phyloP scores from a whole-genome alignment of 2,329 filamentous ascomycete genomes.

The Ceratocystis destructans region DNA sequence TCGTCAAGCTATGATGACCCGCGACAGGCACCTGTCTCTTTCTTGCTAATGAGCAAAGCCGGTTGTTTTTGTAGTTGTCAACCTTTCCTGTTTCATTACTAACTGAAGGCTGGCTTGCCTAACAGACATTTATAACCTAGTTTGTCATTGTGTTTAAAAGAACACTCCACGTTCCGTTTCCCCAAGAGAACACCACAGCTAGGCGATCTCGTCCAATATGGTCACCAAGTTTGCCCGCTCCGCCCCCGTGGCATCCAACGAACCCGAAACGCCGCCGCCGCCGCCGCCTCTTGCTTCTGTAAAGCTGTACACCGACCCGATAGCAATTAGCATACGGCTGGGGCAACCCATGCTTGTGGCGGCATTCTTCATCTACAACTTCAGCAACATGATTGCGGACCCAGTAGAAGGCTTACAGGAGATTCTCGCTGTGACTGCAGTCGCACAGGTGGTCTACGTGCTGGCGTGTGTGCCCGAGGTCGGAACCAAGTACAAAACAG shows the following conservation, averaged over 20 bases:
- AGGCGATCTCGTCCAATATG: background rate
- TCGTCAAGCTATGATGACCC: background rate
- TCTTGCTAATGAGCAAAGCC: background rate
- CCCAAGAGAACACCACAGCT: background rate
- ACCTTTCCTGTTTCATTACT: background rate
- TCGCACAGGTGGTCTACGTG: constrained; percentile 51
- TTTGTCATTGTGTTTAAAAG: background rate
- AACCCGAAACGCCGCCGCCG: background rate
- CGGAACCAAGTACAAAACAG: constrained; percentile 29
- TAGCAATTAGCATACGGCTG: background rate
- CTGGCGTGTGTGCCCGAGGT: constrained; percentile 51
- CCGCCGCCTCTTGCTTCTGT: constrained; percentile 12
- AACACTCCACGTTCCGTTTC: background rate
- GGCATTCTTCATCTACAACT: constrained; percentile 47
- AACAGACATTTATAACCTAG: background rate
- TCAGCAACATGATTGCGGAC: constrained; percentile 53
- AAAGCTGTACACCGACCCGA: background rate
- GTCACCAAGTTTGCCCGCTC: background rate
- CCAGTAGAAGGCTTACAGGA: constrained; percentile 50
- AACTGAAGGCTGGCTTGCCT: background rate
- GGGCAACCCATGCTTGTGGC: constrained; percentile 52
- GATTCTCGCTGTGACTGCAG: constrained; percentile 47
- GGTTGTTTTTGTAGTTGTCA: too few relatives aligned
- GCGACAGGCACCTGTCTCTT: background rate
- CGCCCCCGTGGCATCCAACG: background rate